A percentile compares a stretch with the other conserved stretches of the same genome.
phyloP scores from a whole-genome alignment of 2,329 filamentous ascomycete species.

The Penicillium sp. region DNA sequence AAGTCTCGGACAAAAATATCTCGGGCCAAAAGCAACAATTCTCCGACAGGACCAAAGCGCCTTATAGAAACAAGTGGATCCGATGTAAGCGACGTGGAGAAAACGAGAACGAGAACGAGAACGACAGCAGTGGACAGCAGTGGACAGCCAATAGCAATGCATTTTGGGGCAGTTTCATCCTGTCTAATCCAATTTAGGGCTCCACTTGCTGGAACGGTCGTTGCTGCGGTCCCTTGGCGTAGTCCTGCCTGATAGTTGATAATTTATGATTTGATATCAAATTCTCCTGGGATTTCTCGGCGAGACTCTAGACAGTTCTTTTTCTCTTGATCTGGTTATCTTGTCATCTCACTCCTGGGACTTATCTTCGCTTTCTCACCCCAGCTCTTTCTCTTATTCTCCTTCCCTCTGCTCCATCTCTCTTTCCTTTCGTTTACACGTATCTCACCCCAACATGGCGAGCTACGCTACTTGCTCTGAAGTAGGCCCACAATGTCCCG shows the following conservation, averaged over 20 bases:
- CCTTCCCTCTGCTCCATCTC: not conserved
- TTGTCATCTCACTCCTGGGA: too few relatives aligned
- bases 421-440: not conserved
- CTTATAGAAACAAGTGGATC: conserved; percentile 12
- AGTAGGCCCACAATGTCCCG: conserved; percentile 35
- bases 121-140: conserved; percentile 1
- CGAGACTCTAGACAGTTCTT: not conserved
- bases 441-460: conserved; percentile 8
- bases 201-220: not conserved
- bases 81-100: conserved; percentile 10
- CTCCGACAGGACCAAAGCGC: conserved; percentile 3
- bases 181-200: not conserved
- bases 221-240: not conserved
- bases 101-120: conserved; percentile 16
- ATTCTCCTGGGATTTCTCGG: not conserved
- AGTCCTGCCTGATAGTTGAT: not conserved
- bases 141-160: conserved; percentile 11
- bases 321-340: not conserved
- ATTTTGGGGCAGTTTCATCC: not conserved
- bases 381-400: not conserved
- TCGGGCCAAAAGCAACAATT: not conserved
- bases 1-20: not conserved
- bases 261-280: not conserved
- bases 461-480: conserved; percentile 27
- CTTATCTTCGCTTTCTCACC: not conserved